Conservation (phyloP, 257 asterid species). For the Prunella vulgaris region DNA sequence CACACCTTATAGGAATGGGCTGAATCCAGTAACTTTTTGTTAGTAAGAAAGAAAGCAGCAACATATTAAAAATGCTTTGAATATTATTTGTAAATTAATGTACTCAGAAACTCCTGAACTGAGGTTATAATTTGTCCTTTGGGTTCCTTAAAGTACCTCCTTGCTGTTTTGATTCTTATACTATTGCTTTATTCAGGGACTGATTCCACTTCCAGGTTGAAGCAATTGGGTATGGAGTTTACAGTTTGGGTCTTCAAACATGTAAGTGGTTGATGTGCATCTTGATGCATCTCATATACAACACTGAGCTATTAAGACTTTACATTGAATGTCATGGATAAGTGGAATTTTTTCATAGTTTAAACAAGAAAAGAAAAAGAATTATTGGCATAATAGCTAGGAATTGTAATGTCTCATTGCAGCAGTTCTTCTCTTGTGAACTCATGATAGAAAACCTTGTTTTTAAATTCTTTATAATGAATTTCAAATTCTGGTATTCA, state of each 20-base stretch:
- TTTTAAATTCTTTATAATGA: neutral
- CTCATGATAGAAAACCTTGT: neutral
- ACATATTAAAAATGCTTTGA: neutral
- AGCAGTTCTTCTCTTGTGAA: conserved; percentile 5
- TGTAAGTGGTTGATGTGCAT: conserved; percentile 44
- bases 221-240: conserved; percentile 98
- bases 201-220: conserved; percentile 87
- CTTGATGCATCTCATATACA: conserved; percentile 3
- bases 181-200: conserved; percentile 48
- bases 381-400: neutral
- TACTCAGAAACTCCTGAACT: neutral
- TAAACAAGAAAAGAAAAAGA: neutral
- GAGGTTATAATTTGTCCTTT: conserved; percentile 10
- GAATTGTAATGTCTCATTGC: neutral
- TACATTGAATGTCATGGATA: conserved; percentile 5
- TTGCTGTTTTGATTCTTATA: conserved; percentile 15
- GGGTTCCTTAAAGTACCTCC: conserved; percentile 13
- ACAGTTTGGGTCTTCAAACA: conserved; percentile 99
- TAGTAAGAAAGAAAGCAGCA: neutral
- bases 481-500: neutral
- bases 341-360: neutral
- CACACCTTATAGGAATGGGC: neutral
- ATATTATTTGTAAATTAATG: conserved; percentile 3
- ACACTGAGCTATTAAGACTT: conserved; percentile 10
- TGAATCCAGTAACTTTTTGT: conserved; percentile 7